Percentiles rank a stretch among this genome's conserved stretches.
Conservation (phyloP, 495 filamentous ascomycete genomes). For the Hyaloscypha variabilis region DNA sequence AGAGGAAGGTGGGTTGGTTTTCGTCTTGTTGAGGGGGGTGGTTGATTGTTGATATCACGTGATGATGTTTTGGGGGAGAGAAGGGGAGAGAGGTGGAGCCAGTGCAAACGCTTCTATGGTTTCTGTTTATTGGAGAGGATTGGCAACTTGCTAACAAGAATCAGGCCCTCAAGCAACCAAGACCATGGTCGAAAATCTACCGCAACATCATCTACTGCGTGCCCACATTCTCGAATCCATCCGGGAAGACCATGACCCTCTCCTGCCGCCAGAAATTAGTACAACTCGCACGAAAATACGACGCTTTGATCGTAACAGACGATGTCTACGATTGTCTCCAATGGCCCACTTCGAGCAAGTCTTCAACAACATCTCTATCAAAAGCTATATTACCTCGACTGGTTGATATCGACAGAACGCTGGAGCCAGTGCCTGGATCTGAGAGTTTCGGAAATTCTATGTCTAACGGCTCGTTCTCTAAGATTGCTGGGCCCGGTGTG, state of each 20-base stretch:
- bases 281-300: conserved; percentile 66
- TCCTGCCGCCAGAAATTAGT: conserved; percentile 63
- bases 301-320: conserved; percentile 81
- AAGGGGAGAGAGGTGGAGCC: neutral
- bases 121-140: neutral
- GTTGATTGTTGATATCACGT: neutral
- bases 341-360: conserved; percentile 49
- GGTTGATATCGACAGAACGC: conserved; percentile 59
- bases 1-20: conserved; percentile 21
- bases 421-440: conserved; percentile 33
- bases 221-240: conserved; percentile 83
- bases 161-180: conserved; percentile 36
- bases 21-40: too few relatives aligned
- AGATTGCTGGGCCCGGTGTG: conserved; percentile 77
- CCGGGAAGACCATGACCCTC: conserved; percentile 70
- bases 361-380: conserved; percentile 33
- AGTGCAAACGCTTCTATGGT: neutral
- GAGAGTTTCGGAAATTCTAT: conserved; percentile 71
- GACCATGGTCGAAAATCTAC: conserved; percentile 65
- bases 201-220: conserved; percentile 83
- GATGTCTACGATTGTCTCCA: conserved; percentile 91
- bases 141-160: neutral
- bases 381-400: conserved; percentile 64
- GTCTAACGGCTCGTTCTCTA: conserved; percentile 84
- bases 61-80: neutral